phyloP scores from a whole-genome alignment of 169 alveolate species.

The Babesia ovis region DNA sequence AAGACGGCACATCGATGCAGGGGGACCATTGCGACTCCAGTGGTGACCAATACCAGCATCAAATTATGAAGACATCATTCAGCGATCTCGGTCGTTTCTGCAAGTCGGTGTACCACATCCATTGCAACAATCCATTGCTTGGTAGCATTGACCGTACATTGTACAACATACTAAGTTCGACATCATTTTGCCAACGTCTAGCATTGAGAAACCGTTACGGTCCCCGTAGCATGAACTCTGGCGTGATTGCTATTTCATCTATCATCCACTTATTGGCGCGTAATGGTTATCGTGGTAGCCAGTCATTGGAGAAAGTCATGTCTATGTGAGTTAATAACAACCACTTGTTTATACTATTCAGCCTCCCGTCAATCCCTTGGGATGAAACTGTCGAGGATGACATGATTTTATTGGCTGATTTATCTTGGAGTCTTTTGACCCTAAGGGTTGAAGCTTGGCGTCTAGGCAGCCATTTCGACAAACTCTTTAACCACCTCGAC shows the following conservation, averaged over 20 bases:
- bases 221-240: not conserved
- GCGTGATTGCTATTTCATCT: constrained; percentile 2
- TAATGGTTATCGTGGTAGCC: not conserved
- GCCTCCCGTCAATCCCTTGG: constrained; percentile 12
- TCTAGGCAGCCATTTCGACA: not conserved
- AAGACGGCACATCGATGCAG: not conserved
- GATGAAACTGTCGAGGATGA: constrained; percentile 6
- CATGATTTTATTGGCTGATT: constrained; percentile 5
- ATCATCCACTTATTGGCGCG: constrained; percentile 22
- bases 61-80: not conserved
- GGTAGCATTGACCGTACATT: constrained; percentile 6
- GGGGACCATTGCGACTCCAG: no score
- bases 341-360: not conserved
- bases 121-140: constrained; percentile 2
- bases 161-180: not conserved
- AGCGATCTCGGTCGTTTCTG: constrained; percentile 9
- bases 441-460: constrained; percentile 6
- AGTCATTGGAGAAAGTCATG: constrained; percentile 3
- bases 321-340: not conserved
- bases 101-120: constrained; percentile 29
- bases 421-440: constrained; percentile 33
- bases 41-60: not conserved
- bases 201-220: not conserved
- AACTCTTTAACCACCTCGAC: not conserved
- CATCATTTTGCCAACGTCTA: not conserved